These are phyloP conservation scores for Plasmodium knowlesi DNA, from an alignment of 169 alveolate genomes.

Conservation along the genomic window DNA sequence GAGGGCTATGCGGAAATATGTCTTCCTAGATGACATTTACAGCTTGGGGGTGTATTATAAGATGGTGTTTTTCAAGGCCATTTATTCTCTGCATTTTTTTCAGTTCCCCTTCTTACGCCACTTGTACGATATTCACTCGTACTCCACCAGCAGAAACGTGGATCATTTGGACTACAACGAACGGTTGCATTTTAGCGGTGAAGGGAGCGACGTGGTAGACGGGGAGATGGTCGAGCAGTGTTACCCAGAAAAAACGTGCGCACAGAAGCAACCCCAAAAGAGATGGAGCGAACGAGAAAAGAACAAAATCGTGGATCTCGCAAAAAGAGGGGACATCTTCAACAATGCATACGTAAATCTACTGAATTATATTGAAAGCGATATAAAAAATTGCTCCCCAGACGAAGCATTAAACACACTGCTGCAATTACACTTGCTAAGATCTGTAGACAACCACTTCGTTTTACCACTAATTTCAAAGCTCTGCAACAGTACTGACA, in stretches of 20 bases:
- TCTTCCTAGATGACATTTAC: conserved; percentile 47
- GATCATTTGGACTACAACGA: conserved; percentile 39
- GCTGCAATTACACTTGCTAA: conserved; percentile 39
- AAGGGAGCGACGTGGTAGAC: too few relatives aligned
- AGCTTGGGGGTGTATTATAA: conserved; percentile 43
- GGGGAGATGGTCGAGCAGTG: background rate
- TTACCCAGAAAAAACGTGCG: background rate
- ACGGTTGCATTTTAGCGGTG: conserved; percentile 20
- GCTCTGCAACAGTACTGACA: conserved; percentile 61
- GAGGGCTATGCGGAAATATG: conserved; percentile 52
- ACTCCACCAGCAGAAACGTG: background rate
- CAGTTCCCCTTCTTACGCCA: conserved; percentile 39
- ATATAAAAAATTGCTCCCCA: conserved; percentile 49
- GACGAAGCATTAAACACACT: conserved; percentile 53
- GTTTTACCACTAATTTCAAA: conserved; percentile 27
- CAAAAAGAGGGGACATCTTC: conserved; percentile 52
- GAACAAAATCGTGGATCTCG: conserved; percentile 21
- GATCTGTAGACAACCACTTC: conserved; percentile 66
- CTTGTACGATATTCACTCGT: conserved; percentile 9
- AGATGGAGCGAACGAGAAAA: background rate
- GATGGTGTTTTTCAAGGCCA: conserved; percentile 53
- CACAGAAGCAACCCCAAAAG: background rate
- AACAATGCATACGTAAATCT: conserved; percentile 64
- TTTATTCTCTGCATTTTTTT: conserved; percentile 62
- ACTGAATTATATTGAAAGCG: conserved; percentile 36